Evolutionary conservation across 768 basidiomycete species (phyloP), one percentile per base, ranked within the genome.

Genomic region (Infundibulicybe gibba): DNA sequence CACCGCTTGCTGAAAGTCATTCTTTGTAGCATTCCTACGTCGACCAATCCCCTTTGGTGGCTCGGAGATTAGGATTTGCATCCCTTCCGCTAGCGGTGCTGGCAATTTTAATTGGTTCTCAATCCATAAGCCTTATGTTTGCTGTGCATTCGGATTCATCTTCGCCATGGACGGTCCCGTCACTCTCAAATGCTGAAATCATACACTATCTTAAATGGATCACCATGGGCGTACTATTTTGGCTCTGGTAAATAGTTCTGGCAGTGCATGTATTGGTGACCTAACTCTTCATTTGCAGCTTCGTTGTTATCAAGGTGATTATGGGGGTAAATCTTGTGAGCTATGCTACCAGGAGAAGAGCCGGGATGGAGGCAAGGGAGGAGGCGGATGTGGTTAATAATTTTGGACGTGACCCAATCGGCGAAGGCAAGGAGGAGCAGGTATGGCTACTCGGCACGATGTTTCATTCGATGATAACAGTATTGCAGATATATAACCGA

Each of bases 1-100:
- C 25, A 2, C 8, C 8, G 46, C 9, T 47, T 6, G 30, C 33
- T 41, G 35, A 32, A 43, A 40, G 45, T 32, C 51, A 48, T 49
- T 40, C n/a, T 45, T 43, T 38, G 9, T 44, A 90, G 85, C 90
- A 94, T 61, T 76, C 87, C 2, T 93, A 94, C 49, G 90, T 97
- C 15, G 97, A 99, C 59, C 94, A 97, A 60, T 94, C 94, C 1
- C 94, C 94, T 5, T 76, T 94, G 5, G 92, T 98, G 30, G 90
- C 94, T 1, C 86, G 95, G 2, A 81, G 97, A 5, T 75, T 99
- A 8, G 97, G 97, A 13, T 97, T 98, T 62, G 88, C 97, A 2
- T 83, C 94, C 0, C 73, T 98, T 16, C 97, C 97, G 0, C 76
- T 98, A 2, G 92, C 93, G 0, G 90, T 90, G 17, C 74, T 98